Evolutionary conservation across 1,139 yeast genomes (phyloP).

Genomic region (Meyerozyma athensensis): DNA sequence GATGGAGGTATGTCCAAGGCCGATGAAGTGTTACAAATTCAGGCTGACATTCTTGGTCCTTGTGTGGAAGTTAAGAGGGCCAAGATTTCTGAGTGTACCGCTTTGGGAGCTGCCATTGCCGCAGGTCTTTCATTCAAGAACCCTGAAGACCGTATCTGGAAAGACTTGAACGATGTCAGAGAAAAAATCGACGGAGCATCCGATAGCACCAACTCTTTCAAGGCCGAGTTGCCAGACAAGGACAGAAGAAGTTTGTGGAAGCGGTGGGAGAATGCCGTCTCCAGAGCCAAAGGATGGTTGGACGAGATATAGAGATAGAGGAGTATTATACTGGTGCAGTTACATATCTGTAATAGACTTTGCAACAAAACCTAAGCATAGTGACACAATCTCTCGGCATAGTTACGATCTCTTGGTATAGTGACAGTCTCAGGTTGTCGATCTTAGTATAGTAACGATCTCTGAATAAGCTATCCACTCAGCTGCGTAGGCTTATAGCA

Average conservation of each 20-base stretch:
- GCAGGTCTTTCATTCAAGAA: constrained; percentile 73
- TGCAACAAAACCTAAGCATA: too few relatives aligned
- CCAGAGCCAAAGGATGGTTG: constrained; percentile 76
- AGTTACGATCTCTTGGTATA: not conserved
- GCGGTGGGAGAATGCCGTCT: constrained; percentile 79
- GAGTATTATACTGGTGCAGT: not conserved
- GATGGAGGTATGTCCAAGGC: constrained; percentile 97
- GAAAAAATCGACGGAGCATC: constrained; percentile 30
- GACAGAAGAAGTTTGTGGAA: constrained; percentile 64
- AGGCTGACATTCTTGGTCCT: constrained; percentile 83
- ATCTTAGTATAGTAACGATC: not conserved
- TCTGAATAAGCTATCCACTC: too few relatives aligned
- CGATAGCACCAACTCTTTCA: constrained; percentile 42
- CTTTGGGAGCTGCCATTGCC: constrained; percentile 94
- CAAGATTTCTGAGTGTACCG: constrained; percentile 84
- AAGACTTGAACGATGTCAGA: constrained; percentile 60
- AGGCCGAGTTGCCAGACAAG: constrained; percentile 53
- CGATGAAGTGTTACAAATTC: constrained; percentile 89
- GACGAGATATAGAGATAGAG: constrained; percentile 27
- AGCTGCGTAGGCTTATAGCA: too few relatives aligned
- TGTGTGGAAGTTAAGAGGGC: constrained; percentile 84
- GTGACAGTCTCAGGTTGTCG: not conserved
- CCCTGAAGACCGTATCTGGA: constrained; percentile 67
- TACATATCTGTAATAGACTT: too few relatives aligned
- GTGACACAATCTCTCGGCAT: not conserved